phyloP scores from a whole-genome alignment of 2,329 filamentous ascomycete genomes.

The Fusarium sambucinum region DNA sequence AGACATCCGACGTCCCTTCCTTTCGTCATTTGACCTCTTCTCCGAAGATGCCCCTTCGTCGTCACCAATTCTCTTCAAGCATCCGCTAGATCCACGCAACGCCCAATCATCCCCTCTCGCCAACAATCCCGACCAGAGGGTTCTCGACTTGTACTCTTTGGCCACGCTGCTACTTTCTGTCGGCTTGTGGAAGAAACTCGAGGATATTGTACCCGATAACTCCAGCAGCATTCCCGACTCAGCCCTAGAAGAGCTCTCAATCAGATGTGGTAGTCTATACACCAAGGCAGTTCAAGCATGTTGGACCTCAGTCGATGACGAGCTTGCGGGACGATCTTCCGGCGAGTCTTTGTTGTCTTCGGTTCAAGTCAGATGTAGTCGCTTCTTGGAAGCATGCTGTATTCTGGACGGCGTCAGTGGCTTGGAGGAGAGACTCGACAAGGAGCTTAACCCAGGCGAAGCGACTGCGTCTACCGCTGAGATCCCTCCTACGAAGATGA shows the following conservation, averaged over 20 bases:
- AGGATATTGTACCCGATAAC: conserved; percentile 60
- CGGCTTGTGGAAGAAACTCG: conserved; percentile 78
- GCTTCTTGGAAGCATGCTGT: conserved; percentile 70
- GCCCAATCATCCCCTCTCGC: conserved; percentile 62
- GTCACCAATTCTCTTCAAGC: conserved; percentile 60
- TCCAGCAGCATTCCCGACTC: conserved; percentile 69
- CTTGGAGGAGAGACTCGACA: conserved; percentile 65
- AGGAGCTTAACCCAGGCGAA: conserved; percentile 57
- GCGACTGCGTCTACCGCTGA: neutral
- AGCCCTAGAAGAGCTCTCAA: conserved; percentile 71
- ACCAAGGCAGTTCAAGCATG: conserved; percentile 80
- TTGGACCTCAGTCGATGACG: conserved; percentile 76
- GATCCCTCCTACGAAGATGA: conserved; percentile 9
- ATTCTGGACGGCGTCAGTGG: conserved; percentile 70
- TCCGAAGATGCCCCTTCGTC: conserved; percentile 45
- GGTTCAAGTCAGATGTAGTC: conserved; percentile 67
- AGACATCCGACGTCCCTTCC: conserved; percentile 75
- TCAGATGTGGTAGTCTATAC: conserved; percentile 79
- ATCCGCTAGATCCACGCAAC: conserved; percentile 71
- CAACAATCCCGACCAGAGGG: conserved; percentile 66
- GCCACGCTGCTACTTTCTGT: conserved; percentile 80
- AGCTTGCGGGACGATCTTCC: conserved; percentile 60
- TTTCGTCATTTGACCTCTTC: conserved; percentile 82
- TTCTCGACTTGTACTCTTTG: conserved; percentile 78
- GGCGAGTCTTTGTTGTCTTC: conserved; percentile 65